Evolutionary conservation across 139 green algal species (phyloP).

Genomic region (Spirogloea muscicola): DNA sequence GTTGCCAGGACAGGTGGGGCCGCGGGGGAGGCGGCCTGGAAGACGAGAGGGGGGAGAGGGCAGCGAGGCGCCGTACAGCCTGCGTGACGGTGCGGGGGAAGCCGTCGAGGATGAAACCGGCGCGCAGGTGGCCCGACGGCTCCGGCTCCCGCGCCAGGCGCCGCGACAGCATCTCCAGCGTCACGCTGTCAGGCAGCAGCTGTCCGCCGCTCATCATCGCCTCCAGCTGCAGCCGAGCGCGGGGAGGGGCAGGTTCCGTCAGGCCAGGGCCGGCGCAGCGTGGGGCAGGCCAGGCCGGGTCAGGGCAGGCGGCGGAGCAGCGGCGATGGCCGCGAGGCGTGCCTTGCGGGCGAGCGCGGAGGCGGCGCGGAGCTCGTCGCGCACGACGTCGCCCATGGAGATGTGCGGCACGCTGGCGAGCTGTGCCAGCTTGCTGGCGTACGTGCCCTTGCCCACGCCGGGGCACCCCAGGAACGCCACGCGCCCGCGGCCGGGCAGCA

Average conservation of each 20-base stretch:
- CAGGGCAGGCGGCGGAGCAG: too few species aligned
- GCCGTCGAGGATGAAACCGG: constrained; percentile 90
- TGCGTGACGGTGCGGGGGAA: constrained; percentile 77
- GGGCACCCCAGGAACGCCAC: constrained; percentile 59
- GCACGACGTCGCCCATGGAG: constrained; percentile 87
- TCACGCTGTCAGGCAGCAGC: constrained; percentile 79
- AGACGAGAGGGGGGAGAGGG: too few species aligned
- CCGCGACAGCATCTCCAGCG: constrained; percentile 69
- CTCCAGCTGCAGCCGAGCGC: constrained; percentile 49
- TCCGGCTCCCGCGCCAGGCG: constrained; percentile 67
- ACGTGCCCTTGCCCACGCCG: constrained; percentile 96
- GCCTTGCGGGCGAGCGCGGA: too few species aligned
- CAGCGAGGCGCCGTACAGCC: too few species aligned
- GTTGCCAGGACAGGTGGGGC: too few species aligned
- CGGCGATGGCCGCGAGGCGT: too few species aligned
- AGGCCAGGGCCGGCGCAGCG: too few species aligned
- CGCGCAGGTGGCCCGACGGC: too few species aligned
- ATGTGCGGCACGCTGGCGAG: constrained; percentile 81
- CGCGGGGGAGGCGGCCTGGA: too few species aligned
- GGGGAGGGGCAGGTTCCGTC: neutral
- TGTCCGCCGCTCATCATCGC: constrained; percentile 65
- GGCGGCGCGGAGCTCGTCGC: constrained; percentile 88
- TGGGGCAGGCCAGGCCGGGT: too few species aligned
- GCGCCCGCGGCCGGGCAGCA: too few species aligned
- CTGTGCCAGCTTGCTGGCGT: constrained; percentile 74